These are phyloP conservation scores for Rhododendron kiyosumense DNA, from an alignment of 148 eudicot genomes.

Conservation along the genomic window DNA sequence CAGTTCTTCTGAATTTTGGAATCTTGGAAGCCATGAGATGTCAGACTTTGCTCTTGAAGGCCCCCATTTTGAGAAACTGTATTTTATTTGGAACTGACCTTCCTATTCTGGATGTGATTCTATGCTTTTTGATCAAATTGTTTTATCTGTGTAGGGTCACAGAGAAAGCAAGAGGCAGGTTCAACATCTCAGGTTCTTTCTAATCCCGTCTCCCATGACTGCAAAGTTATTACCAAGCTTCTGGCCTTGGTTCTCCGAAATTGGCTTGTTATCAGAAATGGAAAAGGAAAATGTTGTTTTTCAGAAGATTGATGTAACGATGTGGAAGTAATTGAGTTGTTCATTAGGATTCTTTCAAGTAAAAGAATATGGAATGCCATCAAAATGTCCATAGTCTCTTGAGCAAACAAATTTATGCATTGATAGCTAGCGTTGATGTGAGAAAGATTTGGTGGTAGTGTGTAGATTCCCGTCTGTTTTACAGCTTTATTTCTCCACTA, in stretches of 20 bases:
- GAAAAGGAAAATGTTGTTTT: background rate
- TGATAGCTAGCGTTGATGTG: background rate
- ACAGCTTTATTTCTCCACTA: background rate
- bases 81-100: background rate
- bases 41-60: slow-evolving; percentile 23
- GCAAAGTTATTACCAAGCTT: background rate
- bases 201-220: background rate
- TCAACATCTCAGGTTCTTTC: slow-evolving; percentile 18
- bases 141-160: slow-evolving; percentile 16
- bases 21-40: slow-evolving; percentile 16
- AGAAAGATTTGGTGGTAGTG: background rate
- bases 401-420: background rate
- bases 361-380: background rate
- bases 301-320: background rate
- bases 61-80: slow-evolving; percentile 24
- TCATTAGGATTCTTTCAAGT: background rate
- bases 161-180: slow-evolving; percentile 1
- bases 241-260: background rate
- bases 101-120: slow-evolving; percentile 1
- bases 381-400: background rate
- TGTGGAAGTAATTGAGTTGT: background rate
- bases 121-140: background rate
- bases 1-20: slow-evolving; percentile 22
- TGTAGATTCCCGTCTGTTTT: background rate
- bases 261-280: background rate